Percentiles rank a stretch among this genome's conserved stretches.
phyloP scores from a whole-genome alignment of 2,329 filamentous ascomycete genomes.

The Trichoderma polysporum region DNA sequence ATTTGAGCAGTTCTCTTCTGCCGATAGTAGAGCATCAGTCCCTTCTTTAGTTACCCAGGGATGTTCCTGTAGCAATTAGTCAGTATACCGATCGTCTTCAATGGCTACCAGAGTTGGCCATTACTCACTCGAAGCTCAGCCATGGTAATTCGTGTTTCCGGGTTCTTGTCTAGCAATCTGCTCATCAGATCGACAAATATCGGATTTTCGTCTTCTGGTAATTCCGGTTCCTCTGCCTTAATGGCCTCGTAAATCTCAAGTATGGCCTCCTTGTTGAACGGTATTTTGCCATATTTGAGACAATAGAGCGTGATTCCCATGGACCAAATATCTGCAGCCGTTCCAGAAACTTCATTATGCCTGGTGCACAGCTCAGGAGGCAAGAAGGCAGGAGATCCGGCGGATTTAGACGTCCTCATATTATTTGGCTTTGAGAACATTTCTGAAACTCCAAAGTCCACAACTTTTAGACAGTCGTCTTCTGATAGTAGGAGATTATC shows the following conservation, averaged over 20 bases:
- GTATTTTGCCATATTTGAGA: conserved; percentile 81
- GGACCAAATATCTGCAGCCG: conserved; percentile 94
- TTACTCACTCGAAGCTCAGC: conserved; percentile 70
- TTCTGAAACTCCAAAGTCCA: conserved; percentile 98
- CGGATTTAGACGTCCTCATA: conserved; percentile 91
- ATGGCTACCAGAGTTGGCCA: not conserved
- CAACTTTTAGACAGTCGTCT: conserved; percentile 93
- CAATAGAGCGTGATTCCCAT: conserved; percentile 97
- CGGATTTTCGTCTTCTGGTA: conserved; percentile 64
- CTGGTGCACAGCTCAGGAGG: conserved; percentile 88
- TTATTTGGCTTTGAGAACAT: conserved; percentile 86
- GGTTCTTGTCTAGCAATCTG: conserved; percentile 79
- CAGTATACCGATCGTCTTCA: not conserved
- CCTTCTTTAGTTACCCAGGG: conserved; percentile 88
- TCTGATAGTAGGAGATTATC: conserved; percentile 90
- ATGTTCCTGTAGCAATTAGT: conserved; percentile 62
- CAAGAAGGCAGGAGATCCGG: conserved; percentile 91
- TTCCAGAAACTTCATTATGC: conserved; percentile 84
- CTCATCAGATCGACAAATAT: conserved; percentile 73
- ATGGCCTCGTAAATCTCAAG: conserved; percentile 91
- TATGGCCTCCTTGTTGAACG: conserved; percentile 76
- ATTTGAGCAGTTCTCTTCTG: conserved; percentile 82
- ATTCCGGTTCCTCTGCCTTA: conserved; percentile 62
- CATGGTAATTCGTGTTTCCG: conserved; percentile 80
- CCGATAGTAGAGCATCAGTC: conserved; percentile 72